A percentile compares a stretch with the other conserved stretches of the same genome.
phyloP scores from a whole-genome alignment of 1,284 basidiomycete genomes.

The Apiotrichum montevideense region DNA sequence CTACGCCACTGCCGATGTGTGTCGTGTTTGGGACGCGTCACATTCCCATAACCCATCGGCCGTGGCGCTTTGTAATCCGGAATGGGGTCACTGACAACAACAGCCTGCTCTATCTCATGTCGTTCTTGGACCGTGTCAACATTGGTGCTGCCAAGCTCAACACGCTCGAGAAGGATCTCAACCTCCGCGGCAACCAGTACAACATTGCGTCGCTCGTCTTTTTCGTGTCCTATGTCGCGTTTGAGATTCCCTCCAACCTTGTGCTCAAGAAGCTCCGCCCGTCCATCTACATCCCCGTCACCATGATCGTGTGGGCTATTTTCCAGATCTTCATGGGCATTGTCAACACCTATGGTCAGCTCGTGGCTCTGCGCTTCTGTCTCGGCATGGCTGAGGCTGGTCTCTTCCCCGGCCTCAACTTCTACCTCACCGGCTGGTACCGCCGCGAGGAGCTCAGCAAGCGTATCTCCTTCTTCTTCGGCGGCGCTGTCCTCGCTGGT shows the following conservation, averaged over 20 bases:
- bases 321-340: slow-evolving; percentile 47
- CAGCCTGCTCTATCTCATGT: slow-evolving; percentile 41
- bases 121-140: slow-evolving; percentile 51
- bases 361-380: slow-evolving; percentile 45
- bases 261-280: slow-evolving; percentile 47
- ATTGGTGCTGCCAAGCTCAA: slow-evolving; percentile 45
- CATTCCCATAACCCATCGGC: too few species aligned
- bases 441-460: slow-evolving; percentile 43
- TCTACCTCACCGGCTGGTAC: slow-evolving; percentile 49
- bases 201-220: slow-evolving; percentile 21
- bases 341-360: slow-evolving; percentile 43
- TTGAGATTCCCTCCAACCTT: slow-evolving; percentile 49
- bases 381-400: slow-evolving; percentile 45
- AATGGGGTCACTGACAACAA: not conserved
- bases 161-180: slow-evolving; percentile 40
- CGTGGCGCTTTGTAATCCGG: not conserved
- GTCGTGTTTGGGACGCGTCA: too few species aligned
- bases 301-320: slow-evolving; percentile 39
- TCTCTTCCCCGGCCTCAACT: slow-evolving; percentile 46
- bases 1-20: too few species aligned
- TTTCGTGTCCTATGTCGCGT: slow-evolving; percentile 46
- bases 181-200: slow-evolving; percentile 19
- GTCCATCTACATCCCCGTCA: slow-evolving; percentile 44
- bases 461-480: slow-evolving; percentile 49
- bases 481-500: slow-evolving; percentile 48